Evolutionary conservation across 208 protist species (phyloP), one percentile per base, ranked within the genome.

Genomic region (Wallacemonas sp.): DNA sequence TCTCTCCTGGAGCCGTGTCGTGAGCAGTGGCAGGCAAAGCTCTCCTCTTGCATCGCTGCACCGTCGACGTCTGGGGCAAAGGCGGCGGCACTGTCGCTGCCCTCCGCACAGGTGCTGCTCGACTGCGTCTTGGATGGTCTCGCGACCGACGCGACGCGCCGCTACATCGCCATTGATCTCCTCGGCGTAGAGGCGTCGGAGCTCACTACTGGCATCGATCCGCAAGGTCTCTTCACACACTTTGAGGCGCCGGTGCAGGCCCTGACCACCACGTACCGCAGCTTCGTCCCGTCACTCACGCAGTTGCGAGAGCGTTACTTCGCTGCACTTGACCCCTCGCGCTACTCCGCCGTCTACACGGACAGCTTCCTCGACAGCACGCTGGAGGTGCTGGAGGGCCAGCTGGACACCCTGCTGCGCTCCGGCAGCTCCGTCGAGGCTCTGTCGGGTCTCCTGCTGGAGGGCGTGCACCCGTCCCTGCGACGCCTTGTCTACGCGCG

Each of bases 401-500:
- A 90, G 48, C 61, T 92, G 24, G 77, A 91, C 43, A 33, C 49
- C 1, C 58, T 93, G 23, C 41, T 96, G 41, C 82, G 83, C 0
- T 12, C 52, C 6, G 83, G 84, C 32, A 78, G 80, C 38, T 65
- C 70, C 12, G 67, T 74, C 26, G 75, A 75, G 55, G 52, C 47
- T 27, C 33, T 93, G 49, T 64, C 77, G 1, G 63, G 41, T 3
- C 46, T 87, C 14, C 73, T 96, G 34, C 79, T 76, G 11, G 69
- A 75, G 32, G 70, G 72, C 21, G 78, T 90, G 32, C 84, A 86
- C 73, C 87, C 85, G 11, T 84, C 86, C 0, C 39, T 96, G 30
- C 83, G 90, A 14, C 85, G 90, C 14, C 72, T 96, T 6, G 56
- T 92, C 41, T 96, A 96, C 66, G 83, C 90, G 12, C 73, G 84